Percentiles rank a stretch among this genome's conserved stretches.
Conservation (phyloP, 1,284 basidiomycete genomes). For the Leccinum cinnamomeum region DNA sequence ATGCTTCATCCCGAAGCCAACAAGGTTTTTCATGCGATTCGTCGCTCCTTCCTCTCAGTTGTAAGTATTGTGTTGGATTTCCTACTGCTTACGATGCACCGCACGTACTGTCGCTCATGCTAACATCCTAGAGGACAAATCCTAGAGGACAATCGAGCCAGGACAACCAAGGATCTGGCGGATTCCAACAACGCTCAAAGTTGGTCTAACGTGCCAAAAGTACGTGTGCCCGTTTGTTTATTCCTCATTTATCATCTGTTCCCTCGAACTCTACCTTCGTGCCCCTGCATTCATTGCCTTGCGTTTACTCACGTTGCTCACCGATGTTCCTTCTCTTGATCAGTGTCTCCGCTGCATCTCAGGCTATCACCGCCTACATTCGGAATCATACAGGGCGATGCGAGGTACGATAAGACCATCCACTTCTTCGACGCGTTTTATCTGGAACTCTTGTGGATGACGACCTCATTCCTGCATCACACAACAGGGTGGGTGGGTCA, state of each 20-base stretch:
- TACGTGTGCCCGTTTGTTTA: conserved; percentile 38
- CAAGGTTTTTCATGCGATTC: too few species aligned
- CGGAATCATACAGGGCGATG: conserved; percentile 69
- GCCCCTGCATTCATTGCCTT: conserved; percentile 14
- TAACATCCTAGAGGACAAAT: conserved; percentile 50
- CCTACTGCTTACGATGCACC: too few species aligned
- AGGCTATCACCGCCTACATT: conserved; percentile 80
- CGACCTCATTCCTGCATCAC: conserved; percentile 47
- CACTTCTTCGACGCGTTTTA: conserved; percentile 66
- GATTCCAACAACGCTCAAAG: conserved; percentile 56
- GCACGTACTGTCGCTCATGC: too few species aligned
- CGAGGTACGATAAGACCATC: conserved; percentile 65
- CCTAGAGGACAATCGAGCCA: conserved; percentile 67
- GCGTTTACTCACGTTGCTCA: conserved; percentile 17
- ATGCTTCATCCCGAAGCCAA: too few species aligned
- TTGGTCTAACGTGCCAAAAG: conserved; percentile 73
- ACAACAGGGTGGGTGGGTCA: conserved; percentile 55
- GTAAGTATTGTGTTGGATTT: too few species aligned
- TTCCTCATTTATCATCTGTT: conserved; percentile 8
- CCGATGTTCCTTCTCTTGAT: conserved; percentile 5
- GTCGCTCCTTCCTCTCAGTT: too few species aligned
- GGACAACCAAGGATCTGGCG: conserved; percentile 80
- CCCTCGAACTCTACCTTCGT: conserved; percentile 2
- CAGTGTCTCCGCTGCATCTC: conserved; percentile 71
- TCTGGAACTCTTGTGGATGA: conserved; percentile 72